phyloP scores from a whole-genome alignment of 2,329 filamentous ascomycete species.

The Blastomyces parvus region DNA sequence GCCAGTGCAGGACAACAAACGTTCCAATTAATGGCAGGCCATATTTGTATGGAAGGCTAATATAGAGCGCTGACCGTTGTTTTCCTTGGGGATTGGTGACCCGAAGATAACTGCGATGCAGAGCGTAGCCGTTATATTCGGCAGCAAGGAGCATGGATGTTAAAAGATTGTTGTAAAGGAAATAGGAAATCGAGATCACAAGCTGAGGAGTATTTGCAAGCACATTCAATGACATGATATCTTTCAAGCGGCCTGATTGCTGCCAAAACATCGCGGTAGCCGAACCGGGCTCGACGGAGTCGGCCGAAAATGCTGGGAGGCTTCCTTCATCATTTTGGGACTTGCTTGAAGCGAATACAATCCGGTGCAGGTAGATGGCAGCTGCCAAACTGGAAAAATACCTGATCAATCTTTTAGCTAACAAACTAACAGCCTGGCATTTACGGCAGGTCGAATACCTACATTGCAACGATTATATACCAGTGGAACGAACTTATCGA shows the following conservation, averaged over 20 bases:
- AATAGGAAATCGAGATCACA: conserved; percentile 29
- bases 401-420: background rate
- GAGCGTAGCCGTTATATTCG: conserved; percentile 41
- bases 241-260: background rate
- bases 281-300: background rate
- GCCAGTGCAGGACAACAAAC: conserved; percentile 39
- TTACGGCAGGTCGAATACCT: background rate
- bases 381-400: background rate
- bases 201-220: conserved; percentile 31
- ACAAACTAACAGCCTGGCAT: background rate
- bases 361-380: background rate
- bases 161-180: conserved; percentile 28
- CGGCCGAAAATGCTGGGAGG: background rate
- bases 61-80: conserved; percentile 39
- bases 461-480: background rate
- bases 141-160: conserved; percentile 40
- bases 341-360: background rate
- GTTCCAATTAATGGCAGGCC: conserved; percentile 31
- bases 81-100: conserved; percentile 25
- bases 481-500: conserved; percentile 1
- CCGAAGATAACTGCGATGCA: conserved; percentile 32
- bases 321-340: background rate
- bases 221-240: conserved; percentile 9
- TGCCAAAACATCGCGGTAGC: background rate
- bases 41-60: conserved; percentile 40